Evolutionary conservation across 768 basidiomycete genomes (phyloP), one percentile per base, ranked within the genome.

Genomic region (Dentipellis sp.): DNA sequence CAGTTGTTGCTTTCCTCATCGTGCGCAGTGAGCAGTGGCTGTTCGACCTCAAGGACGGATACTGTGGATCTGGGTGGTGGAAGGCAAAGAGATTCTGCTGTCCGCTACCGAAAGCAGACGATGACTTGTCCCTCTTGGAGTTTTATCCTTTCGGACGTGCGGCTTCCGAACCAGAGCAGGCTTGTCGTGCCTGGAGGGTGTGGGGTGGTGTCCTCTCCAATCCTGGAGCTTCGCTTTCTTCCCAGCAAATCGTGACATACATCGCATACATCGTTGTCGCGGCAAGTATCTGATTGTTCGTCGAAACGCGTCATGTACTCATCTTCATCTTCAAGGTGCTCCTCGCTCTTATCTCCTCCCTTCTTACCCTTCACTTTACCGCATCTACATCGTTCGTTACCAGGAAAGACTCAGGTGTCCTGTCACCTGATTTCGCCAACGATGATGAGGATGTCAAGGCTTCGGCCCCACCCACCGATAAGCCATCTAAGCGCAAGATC

Each of bases 11-110:
- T 4, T 97, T 91, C 67, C 69, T 90, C 55, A 86, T 99, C 61
- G 81, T 94, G 39, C 82, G 89, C 17, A 77, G 80, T 57, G 97
- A 99, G 65, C 86, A 88, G 66, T 86, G 83, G 78, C 74, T 98
- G 9, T 99, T 97, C 64, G 92, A 95, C 69, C 66, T 86, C 55
- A 98, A 98, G 70, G 89, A 92, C 52, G 97, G 97, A 0, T 91
- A 89, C 66, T 99, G 95, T 68, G 63, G 64, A 2, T 68, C 70
- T 0, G 75, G 75, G 1, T 88, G 87, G 84, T 86, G 78, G 73
- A 86, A 79, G 62, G 82, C 91, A 0, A 84, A 80, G 60, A 75
- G 84, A 3, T 91, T 92, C 69, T 99, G 95, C 67, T 97, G 94
- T 67, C 79, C 83, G 12, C 36, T 51, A 1, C 23, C 40, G 10